Conservation (phyloP, 352 stramenopile species). For the Globisporangium echinulatum region DNA sequence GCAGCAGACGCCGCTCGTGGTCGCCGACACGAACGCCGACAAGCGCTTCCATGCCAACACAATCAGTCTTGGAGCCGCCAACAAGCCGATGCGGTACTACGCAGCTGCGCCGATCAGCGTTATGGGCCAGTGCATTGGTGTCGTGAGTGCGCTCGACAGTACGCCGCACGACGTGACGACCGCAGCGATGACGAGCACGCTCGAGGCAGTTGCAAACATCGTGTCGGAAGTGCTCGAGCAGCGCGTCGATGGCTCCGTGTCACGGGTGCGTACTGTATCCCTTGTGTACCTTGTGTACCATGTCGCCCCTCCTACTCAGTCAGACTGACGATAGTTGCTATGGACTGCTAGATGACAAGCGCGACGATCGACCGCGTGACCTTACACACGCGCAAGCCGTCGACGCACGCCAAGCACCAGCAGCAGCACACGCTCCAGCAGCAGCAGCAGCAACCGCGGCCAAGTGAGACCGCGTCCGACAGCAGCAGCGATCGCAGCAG, state of each 20-base stretch:
- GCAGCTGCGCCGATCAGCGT: slow-evolving; percentile 54
- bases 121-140: slow-evolving; percentile 51
- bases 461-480: slow-evolving; percentile 10
- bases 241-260: slow-evolving; percentile 25
- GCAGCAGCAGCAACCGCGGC: neutral
- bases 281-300: too few species aligned
- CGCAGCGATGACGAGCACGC: slow-evolving; percentile 52
- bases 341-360: slow-evolving; percentile 5
- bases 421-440: neutral
- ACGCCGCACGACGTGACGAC: slow-evolving; percentile 40
- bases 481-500: slow-evolving; percentile 15
- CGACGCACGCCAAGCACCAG: neutral
- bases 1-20: slow-evolving; percentile 49
- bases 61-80: slow-evolving; percentile 21
- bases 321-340: slow-evolving; percentile 5
- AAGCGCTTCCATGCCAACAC: slow-evolving; percentile 64
- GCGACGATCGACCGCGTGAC: neutral
- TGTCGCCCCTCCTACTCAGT: neutral
- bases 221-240: slow-evolving; percentile 80
- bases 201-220: slow-evolving; percentile 73
- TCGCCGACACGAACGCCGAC: slow-evolving; percentile 53
- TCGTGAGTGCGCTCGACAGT: slow-evolving; percentile 58
- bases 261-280: slow-evolving; percentile 5
- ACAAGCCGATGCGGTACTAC: slow-evolving; percentile 51
- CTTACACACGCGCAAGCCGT: neutral